A percentile compares a stretch with the other conserved stretches of the same genome.
These are phyloP conservation scores for Lolium rigidum DNA, from an alignment of 176 grass and related monocot genomes.

Conservation along the genomic window DNA sequence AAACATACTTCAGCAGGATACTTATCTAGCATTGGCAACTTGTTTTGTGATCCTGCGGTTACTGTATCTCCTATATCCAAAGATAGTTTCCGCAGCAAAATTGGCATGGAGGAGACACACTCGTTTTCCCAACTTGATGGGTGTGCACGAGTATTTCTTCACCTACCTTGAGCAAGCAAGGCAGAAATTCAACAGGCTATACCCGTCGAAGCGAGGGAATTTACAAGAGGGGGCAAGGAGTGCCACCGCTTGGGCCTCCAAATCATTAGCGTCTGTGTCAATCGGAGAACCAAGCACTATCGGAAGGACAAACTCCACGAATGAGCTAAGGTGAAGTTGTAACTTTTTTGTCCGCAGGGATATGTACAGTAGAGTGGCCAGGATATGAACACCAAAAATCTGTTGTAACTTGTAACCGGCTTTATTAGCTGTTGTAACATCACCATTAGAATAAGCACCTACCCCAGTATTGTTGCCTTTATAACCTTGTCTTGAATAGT, in stretches of 20 bases:
- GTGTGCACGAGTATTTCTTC: slow-evolving; percentile 64
- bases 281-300: slow-evolving; percentile 74
- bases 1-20: slow-evolving; percentile 95
- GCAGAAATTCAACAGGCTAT: slow-evolving; percentile 56
- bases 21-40: slow-evolving; percentile 78
- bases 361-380: slow-evolving; percentile 78
- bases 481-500: slow-evolving; percentile 17
- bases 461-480: slow-evolving; percentile 9
- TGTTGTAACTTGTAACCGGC: slow-evolving; percentile 47
- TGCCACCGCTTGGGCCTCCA: slow-evolving; percentile 77
- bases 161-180: slow-evolving; percentile 73
- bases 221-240: slow-evolving; percentile 67
- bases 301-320: background rate
- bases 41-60: slow-evolving; percentile 75
- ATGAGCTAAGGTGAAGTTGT: slow-evolving; percentile 70
- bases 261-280: slow-evolving; percentile 89
- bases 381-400: slow-evolving; percentile 54
- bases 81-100: slow-evolving; percentile 58
- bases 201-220: slow-evolving; percentile 85
- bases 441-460: slow-evolving; percentile 54
- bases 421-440: slow-evolving; percentile 58
- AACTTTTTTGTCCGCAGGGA: slow-evolving; percentile 49
- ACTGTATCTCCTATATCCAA: slow-evolving; percentile 70
- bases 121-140: slow-evolving; percentile 60
- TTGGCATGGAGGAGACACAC: slow-evolving; percentile 73